Conservation (phyloP, 257 asterid genomes). For the Echium plantagineum region DNA sequence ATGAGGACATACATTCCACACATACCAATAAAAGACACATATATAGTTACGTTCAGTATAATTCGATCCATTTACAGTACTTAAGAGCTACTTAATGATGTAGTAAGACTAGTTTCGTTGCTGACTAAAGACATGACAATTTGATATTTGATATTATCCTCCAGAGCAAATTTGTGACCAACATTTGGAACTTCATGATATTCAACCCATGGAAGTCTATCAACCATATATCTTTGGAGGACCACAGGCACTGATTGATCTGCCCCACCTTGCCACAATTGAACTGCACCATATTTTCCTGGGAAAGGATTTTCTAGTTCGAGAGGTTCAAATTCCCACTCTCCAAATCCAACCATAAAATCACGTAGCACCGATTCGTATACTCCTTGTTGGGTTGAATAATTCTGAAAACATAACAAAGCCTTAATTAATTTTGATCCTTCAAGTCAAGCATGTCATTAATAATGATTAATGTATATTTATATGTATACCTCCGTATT, state of each 20-base stretch:
- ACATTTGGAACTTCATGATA: neutral
- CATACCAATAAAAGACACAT: too few species aligned
- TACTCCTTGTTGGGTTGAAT: slow-evolving; percentile 23
- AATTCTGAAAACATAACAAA: neutral
- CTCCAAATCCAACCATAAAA: slow-evolving; percentile 37
- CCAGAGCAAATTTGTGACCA: neutral
- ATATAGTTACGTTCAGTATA: too few species aligned
- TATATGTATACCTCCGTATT: too few species aligned
- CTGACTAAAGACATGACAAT: neutral
- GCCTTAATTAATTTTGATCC: too few species aligned
- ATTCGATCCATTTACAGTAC: too few species aligned
- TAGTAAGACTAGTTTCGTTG: too few species aligned
- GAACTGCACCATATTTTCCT: slow-evolving; percentile 27
- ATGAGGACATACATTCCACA: too few species aligned
- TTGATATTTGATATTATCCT: neutral
- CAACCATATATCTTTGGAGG: neutral
- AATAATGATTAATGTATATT: too few species aligned
- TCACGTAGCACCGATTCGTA: slow-evolving; percentile 40
- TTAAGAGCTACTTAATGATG: too few species aligned
- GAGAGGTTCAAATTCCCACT: slow-evolving; percentile 45
- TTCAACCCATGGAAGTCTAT: neutral
- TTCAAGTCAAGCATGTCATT: too few species aligned
- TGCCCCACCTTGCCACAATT: slow-evolving; percentile 43
- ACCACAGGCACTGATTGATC: slow-evolving; percentile 33
- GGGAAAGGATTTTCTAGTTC: slow-evolving; percentile 26